Conservation (phyloP, 257 asterid species). For the Solanum gracilifrons region DNA sequence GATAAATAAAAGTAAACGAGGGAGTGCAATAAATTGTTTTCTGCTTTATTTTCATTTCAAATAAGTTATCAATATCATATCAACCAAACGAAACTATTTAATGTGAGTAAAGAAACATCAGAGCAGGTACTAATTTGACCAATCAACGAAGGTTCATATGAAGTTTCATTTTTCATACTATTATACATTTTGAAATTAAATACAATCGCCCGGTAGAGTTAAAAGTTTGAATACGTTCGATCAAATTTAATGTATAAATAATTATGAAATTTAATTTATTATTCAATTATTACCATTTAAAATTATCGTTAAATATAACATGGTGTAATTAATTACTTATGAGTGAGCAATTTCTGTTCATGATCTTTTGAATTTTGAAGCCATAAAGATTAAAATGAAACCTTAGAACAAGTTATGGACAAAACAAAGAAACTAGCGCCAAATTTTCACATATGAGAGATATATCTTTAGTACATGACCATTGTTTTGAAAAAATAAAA, state of each 20-base stretch:
- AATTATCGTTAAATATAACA: neutral
- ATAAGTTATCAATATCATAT: neutral
- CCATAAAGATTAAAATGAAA: neutral
- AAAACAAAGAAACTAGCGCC: neutral
- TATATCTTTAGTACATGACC: neutral
- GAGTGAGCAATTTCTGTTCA: neutral
- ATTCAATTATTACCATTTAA: neutral
- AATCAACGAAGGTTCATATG: neutral
- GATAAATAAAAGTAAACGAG: too few species aligned
- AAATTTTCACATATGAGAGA: neutral
- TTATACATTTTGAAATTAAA: neutral
- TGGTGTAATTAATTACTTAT: neutral
- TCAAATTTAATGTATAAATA: too few species aligned
- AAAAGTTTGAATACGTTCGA: neutral
- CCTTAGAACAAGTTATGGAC: neutral
- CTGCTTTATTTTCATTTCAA: neutral
- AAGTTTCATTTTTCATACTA: neutral
- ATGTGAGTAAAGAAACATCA: neutral
- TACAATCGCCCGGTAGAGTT: fast-evolving
- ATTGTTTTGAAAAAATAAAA: neutral
- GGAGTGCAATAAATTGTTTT: neutral
- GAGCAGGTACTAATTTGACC: neutral
- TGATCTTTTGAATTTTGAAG: neutral
- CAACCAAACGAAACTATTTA: neutral
- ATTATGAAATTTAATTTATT: neutral